Evolutionary conservation across 192 early-diverging fungal genomes (phyloP), one percentile per base, ranked within the genome.

Genomic region (Backusella tuberculispora): DNA sequence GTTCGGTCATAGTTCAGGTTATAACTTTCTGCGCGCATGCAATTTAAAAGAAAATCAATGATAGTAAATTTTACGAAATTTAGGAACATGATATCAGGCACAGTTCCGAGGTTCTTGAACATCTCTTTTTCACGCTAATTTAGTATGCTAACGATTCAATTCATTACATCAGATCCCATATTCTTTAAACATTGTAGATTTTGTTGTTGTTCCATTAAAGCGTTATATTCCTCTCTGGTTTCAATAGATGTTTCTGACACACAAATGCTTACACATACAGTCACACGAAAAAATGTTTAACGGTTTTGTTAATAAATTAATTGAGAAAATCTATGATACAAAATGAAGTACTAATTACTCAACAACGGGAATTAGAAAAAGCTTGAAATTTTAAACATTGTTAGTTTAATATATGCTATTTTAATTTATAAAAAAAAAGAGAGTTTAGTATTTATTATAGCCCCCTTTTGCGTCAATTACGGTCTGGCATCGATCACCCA

Each of bases 51-150:
- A 13, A 67, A 67, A n/a, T 67, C 66, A 17, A 67, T n/a, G 3
- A 67, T 67, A 17, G 66, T 42, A 67, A 67, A 67, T 67, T 67
- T 67, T 17, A 67, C 40, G 42, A 67, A 67, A 42, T 67, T 43
- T 6, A 67, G 5, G 13, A 67, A 67, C 14, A 40, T 37, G 5
- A 64, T 19, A 24, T 64, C 63, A 64, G 63, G 63, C 6, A 64
- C 63, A 9, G 63, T 64, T 64, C 63, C 63, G 5, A 64, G 21
- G 24, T 64, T 64, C 10, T 64, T 64, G 63, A 64, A 64, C 63
- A 64, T 64, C 40, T 67, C 41, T 3, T 42, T 43, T 42, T 67
- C 41, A 67, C 38, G 13, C 41, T 12, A 67, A 67, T 14, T 43
- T 42, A 67, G 12, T 2, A 67, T 43, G 5, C 19, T 67, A 13